Base-by-base conservation (phyloP, 805 yeast genomes). In the Metschnikowia lochheadii region DNA sequence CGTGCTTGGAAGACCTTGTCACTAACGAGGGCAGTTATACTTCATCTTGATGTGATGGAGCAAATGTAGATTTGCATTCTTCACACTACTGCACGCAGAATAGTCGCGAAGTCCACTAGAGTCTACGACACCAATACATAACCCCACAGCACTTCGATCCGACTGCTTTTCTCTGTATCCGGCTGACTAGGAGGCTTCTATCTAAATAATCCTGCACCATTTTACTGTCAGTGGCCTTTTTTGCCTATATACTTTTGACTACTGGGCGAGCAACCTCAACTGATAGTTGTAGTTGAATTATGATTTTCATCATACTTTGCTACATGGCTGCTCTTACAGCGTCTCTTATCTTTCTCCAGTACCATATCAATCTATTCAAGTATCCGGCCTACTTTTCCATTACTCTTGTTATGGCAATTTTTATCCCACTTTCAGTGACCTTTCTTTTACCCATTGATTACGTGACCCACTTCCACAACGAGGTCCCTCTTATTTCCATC, bases 361-460 rank as follows among this genome's bases (percentile, higher is more conserved):
- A 60, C 49, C 69, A 73, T 53, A 72, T 73, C 38, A 67, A 67
- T 41, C 48, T 74, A 11, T 63, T 63, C 54, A 60, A 58, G 47
- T 68, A 67, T 47, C 76, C 76, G 18, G 29, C 56, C 6, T 79
- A 76, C 54, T 68, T 82, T 41, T 65, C 74, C 44, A 53, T 76
- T 1, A 77, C 84, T 0, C 61, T 84, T 23, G 68, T 78, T 6
- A 56, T 83, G 40, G 84, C 95, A 14, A 78, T 88, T 7, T 84
- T 80, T 63, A 77, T 89, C 39, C 96, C 96, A 10, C 71, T 86
- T 20, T 85, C 92, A 6, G 85, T 85, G 44, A 81, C 87, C 1
- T 82, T 84, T 44, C 70, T 89, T 6, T 74, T 88, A 18, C 96
- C 96, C 0, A 75, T 85, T 31, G 96, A 89, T 65, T 76, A 87